Conservation (phyloP, 345 rosid genomes). For the Corchorus capsularis region DNA sequence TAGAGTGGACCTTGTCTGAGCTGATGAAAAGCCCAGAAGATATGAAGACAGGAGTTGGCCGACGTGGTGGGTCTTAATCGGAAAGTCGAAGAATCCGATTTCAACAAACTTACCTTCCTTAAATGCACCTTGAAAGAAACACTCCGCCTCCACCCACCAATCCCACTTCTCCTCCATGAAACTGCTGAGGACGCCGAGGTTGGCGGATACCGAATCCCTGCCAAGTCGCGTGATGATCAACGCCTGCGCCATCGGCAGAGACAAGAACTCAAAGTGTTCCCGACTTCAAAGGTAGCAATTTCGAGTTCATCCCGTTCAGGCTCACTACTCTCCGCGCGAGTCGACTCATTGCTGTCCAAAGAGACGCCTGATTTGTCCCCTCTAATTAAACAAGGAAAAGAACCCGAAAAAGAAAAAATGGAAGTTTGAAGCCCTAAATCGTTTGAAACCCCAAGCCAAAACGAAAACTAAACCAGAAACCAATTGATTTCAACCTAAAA, state of each 20-base stretch:
- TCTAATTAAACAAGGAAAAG: conserved; percentile 20
- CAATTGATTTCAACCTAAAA: too few relatives aligned
- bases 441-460: too few relatives aligned
- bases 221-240: conserved; percentile 76
- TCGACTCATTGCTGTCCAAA: conserved; percentile 60
- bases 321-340: conserved; percentile 84
- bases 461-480: too few relatives aligned
- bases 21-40: conserved; percentile 71
- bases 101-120: conserved; percentile 62
- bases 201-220: conserved; percentile 65
- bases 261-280: conserved; percentile 59
- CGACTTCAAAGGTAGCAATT: conserved; percentile 75
- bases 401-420: too few relatives aligned
- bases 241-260: conserved; percentile 76
- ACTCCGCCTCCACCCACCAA: conserved; percentile 89
- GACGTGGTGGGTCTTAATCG: conserved; percentile 79
- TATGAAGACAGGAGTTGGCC: conserved; percentile 59
- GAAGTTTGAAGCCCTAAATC: too few relatives aligned
- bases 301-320: conserved; percentile 86
- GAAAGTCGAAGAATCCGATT: conserved; percentile 69
- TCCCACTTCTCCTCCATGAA: conserved; percentile 92
- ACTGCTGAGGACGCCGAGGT: conserved; percentile 65
- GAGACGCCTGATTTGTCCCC: conserved; percentile 49
- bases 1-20: conserved; percentile 89
- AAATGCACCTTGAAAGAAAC: conserved; percentile 78